Evolutionary conservation across 352 stramenopile genomes (phyloP).

Genomic region (Peronospora belbahrii): DNA sequence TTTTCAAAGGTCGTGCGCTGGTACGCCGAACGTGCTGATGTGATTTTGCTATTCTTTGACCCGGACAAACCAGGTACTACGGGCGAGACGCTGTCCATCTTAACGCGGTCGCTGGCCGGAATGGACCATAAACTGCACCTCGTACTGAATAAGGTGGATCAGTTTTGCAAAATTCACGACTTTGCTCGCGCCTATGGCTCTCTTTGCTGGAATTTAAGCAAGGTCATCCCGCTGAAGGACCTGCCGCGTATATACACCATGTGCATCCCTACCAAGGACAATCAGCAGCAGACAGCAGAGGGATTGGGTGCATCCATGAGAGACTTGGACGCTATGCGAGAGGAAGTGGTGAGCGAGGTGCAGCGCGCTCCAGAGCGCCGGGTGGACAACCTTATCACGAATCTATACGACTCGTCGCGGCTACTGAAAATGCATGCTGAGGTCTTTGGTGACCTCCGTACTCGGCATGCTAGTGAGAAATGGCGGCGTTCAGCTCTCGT

Average conservation of each 20-base stretch:
- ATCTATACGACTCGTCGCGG: constrained; percentile 89
- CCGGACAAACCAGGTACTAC: constrained; percentile 99
- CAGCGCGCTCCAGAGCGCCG: constrained; percentile 95
- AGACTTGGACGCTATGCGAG: constrained; percentile 93
- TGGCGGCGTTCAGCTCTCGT: constrained; percentile 70
- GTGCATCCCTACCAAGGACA: constrained; percentile 91
- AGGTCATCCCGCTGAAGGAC: constrained; percentile 99
- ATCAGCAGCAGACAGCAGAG: constrained; percentile 37
- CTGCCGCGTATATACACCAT: constrained; percentile 99
- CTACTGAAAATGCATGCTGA: constrained; percentile 94
- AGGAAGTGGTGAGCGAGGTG: constrained; percentile 97
- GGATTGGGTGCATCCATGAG: constrained; percentile 75
- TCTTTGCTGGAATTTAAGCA: constrained; percentile 98
- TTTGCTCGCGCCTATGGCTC: constrained; percentile 98
- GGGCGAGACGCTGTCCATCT: constrained; percentile 96
- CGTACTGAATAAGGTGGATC: constrained; percentile 99
- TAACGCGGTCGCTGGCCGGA: constrained; percentile 93
- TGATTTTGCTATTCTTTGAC: constrained; percentile 99
- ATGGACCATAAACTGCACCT: constrained; percentile 99
- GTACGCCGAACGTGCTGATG: constrained; percentile 97
- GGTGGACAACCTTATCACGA: constrained; percentile 99
- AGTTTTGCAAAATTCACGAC: constrained; percentile 98
- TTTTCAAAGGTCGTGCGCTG: constrained; percentile 95
- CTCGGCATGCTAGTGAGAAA: constrained; percentile 72
- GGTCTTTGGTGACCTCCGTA: constrained; percentile 75